Base-by-base conservation (phyloP, 225 moss, liverwort and hornwort species). In the Polytrichum formosum region DNA sequence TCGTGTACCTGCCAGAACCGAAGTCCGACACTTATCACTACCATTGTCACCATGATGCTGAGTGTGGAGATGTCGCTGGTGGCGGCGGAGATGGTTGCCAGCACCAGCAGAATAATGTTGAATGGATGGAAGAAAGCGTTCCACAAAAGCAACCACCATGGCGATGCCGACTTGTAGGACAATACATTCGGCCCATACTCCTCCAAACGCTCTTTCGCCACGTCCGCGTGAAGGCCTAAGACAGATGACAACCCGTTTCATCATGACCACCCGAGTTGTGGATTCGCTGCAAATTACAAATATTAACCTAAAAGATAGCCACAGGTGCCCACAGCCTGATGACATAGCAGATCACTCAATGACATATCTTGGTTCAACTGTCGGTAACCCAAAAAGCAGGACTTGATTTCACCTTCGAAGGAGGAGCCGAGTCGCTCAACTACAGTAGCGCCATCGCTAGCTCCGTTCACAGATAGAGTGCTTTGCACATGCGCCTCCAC, bases 61-160 rank as follows among this genome's bases (percentile, higher is more conserved):
- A 74, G 74, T 18, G 79, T 79, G 37, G 79, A 74, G 27, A 74
- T 70, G 65, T 79, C 79, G 13, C 46, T 35, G 16, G 74, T 74
- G 53, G 70, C 22, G 25, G 71, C 79, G 61, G 79, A 79, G 65
- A 79, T 79, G 26, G 66, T 61, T 3, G 74, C 79, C 33, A 79
- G 54, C 2, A 70, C 69, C 22, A 79, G 69, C n/a, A 79, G 70
- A 35, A 79, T 79, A 16, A 79, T 46, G 61, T 79, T 79, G 69
- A 79, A 79, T 18, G 74, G 74, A 79, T 79, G 74, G 55, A 74
- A 79, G 66, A 63, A 71, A 28, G 79, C 74, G 18, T 79, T 55
- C 79, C 70, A 79, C 29, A 74, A 13, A 61, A 79, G 70, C 25
- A 33, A 64, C 79, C 79, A 79, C 79, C 79, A 74, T 5, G 79